Conservation (phyloP, 2,329 filamentous ascomycete species). For the Fusarium buharicum region DNA sequence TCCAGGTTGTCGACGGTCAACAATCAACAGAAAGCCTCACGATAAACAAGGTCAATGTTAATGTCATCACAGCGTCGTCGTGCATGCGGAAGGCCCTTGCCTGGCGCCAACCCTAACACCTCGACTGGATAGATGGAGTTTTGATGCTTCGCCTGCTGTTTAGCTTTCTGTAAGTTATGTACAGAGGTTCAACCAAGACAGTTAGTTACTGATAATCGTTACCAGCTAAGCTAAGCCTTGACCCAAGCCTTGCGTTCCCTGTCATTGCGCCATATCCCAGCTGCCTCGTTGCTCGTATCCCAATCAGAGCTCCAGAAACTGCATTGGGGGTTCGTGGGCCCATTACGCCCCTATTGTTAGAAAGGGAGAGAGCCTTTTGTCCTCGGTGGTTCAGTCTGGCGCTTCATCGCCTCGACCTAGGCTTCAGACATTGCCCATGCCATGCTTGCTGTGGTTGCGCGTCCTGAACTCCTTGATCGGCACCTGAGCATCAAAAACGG, state of each 20-base stretch:
- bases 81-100: not conserved
- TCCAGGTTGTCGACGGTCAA: conserved; percentile 29
- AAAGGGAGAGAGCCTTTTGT: conserved; percentile 33
- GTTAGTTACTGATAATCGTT: conserved; percentile 29
- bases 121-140: too few relatives aligned
- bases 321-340: conserved; percentile 23
- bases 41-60: not conserved
- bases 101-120: not conserved
- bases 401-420: conserved; percentile 21
- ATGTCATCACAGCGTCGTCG: conserved; percentile 8
- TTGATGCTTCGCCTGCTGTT: too few relatives aligned
- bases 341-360: conserved; percentile 39
- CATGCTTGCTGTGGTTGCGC: conserved; percentile 40
- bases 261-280: conserved; percentile 45
- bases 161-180: not conserved
- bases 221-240: conserved; percentile 24
- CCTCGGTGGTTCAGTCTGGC: not conserved
- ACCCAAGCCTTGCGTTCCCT: conserved; percentile 40
- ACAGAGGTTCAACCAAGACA: conserved; percentile 2
- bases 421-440: conserved; percentile 16
- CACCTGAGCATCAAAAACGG: conserved; percentile 15
- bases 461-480: conserved; percentile 44
- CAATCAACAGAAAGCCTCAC: conserved; percentile 17
- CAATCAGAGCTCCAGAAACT: conserved; percentile 33
- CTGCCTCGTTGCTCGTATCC: conserved; percentile 27